Conservation (phyloP, 495 filamentous ascomycete genomes). For the Parathielavia hyrcaniae region DNA sequence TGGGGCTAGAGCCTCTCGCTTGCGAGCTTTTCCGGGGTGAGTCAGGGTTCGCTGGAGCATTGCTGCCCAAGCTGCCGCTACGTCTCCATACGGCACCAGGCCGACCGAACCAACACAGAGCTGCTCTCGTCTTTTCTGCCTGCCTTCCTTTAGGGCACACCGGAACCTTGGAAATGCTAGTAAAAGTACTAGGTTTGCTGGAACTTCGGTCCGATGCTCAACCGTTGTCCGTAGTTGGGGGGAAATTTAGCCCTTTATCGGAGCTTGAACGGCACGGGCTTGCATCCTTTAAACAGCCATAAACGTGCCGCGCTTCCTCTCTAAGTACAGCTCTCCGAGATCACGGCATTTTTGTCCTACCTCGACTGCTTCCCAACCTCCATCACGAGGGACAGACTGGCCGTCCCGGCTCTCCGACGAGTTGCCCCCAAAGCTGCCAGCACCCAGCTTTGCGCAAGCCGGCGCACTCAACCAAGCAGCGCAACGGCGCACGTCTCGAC, state of each 20-base stretch:
- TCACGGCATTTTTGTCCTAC: slow-evolving; percentile 1
- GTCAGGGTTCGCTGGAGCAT: slow-evolving; percentile 41
- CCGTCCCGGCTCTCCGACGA: slow-evolving; percentile 9
- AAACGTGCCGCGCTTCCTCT: not conserved
- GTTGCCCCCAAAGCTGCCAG: slow-evolving; percentile 21
- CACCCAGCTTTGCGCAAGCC: slow-evolving; percentile 20
- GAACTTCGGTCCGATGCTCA: slow-evolving; percentile 29
- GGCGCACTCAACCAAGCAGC: slow-evolving; percentile 11
- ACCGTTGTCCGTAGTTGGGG: slow-evolving; percentile 19
- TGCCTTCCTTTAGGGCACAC: slow-evolving; percentile 8
- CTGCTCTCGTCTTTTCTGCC: not conserved
- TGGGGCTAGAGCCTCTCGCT: slow-evolving; percentile 1
- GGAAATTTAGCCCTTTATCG: slow-evolving; percentile 28
- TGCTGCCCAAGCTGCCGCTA: slow-evolving; percentile 44
- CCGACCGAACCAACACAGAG: not conserved
- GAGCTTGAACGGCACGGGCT: slow-evolving; percentile 25
- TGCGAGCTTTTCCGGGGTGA: slow-evolving; percentile 16
- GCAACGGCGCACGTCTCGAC: slow-evolving; percentile 21
- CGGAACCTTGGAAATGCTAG: slow-evolving; percentile 15
- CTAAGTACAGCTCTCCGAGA: not conserved
- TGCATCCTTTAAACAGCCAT: not conserved
- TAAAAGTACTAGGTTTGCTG: slow-evolving; percentile 41
- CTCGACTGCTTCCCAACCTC: not conserved
- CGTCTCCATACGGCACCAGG: slow-evolving; percentile 6
- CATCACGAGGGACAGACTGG: slow-evolving; percentile 7